phyloP scores from a whole-genome alignment of 2,329 filamentous ascomycete genomes.

The Neophaeococcomyces mojaviensis region DNA sequence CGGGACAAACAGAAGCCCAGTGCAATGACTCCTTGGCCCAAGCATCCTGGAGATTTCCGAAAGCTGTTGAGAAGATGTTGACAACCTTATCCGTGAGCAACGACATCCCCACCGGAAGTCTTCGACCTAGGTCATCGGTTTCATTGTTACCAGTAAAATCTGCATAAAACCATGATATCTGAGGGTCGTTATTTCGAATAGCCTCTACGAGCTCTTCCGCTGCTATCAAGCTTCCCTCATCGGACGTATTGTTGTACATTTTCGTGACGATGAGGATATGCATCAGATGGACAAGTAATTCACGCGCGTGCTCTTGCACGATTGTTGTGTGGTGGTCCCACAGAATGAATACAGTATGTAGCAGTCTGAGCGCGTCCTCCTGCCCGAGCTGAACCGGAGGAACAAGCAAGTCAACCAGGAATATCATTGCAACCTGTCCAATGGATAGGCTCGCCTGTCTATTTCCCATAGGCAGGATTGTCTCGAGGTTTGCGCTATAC shows the following conservation, averaged over 20 bases:
- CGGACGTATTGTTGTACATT: conserved; percentile 52
- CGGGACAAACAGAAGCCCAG: conserved; percentile 95
- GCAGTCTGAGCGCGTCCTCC: conserved; percentile 73
- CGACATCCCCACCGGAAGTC: conserved; percentile 82
- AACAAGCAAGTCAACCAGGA: conserved; percentile 93
- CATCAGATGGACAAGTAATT: conserved; percentile 96
- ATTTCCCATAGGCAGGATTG: conserved; percentile 76
- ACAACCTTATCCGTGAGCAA: conserved; percentile 74
- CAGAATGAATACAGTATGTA: conserved; percentile 86
- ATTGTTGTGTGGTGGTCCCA: conserved; percentile 97
- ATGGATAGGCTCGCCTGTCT: conserved; percentile 86
- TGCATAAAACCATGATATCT: conserved; percentile 89
- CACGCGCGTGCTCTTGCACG: conserved; percentile 91
- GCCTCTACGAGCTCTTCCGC: conserved; percentile 79
- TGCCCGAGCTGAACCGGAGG: conserved; percentile 72
- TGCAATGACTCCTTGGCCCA: conserved; percentile 86
- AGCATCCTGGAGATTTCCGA: conserved; percentile 78
- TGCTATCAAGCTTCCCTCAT: conserved; percentile 58
- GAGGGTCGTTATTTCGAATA: conserved; percentile 73
- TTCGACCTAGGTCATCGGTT: conserved; percentile 64
- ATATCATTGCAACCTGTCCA: conserved; percentile 83
- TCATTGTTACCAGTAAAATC: conserved; percentile 74
- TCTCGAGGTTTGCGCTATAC: conserved; percentile 78
- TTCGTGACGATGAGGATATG: conserved; percentile 85
- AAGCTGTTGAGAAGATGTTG: conserved; percentile 74